Conservation (phyloP, 208 protist species). For the Histomonas meleagridis region DNA sequence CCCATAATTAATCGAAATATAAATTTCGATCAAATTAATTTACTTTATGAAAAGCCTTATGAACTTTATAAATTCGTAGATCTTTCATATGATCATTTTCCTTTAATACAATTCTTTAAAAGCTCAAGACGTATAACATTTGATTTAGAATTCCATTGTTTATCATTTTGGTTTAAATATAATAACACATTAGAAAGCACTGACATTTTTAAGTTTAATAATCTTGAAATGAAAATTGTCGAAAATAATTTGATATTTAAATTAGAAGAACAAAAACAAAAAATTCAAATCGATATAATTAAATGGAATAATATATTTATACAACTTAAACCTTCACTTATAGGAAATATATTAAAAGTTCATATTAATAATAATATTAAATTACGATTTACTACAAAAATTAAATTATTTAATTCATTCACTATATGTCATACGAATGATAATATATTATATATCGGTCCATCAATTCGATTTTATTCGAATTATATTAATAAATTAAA, state of each 20-base stretch:
- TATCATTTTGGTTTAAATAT: slow-evolving; percentile 35
- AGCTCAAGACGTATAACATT: background rate
- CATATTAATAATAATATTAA: background rate
- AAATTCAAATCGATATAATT: background rate
- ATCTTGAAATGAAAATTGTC: background rate
- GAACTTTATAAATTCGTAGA: background rate
- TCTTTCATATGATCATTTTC: background rate
- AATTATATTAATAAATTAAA: too few species aligned
- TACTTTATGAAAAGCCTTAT: too few species aligned
- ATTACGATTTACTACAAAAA: background rate
- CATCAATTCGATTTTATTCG: background rate
- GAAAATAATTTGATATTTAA: background rate
- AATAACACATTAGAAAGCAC: background rate
- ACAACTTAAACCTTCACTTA: background rate
- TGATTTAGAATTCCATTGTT: background rate
- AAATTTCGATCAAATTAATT: background rate
- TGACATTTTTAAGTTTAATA: background rate
- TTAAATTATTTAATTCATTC: background rate
- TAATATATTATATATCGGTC: background rate
- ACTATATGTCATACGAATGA: background rate
- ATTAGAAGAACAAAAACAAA: too few species aligned
- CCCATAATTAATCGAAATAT: background rate
- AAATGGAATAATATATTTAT: background rate
- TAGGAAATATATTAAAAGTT: background rate
- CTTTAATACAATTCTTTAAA: background rate